phyloP scores from a whole-genome alignment of 164 flowering plant species.

The Magnolia kwangsiensis region DNA sequence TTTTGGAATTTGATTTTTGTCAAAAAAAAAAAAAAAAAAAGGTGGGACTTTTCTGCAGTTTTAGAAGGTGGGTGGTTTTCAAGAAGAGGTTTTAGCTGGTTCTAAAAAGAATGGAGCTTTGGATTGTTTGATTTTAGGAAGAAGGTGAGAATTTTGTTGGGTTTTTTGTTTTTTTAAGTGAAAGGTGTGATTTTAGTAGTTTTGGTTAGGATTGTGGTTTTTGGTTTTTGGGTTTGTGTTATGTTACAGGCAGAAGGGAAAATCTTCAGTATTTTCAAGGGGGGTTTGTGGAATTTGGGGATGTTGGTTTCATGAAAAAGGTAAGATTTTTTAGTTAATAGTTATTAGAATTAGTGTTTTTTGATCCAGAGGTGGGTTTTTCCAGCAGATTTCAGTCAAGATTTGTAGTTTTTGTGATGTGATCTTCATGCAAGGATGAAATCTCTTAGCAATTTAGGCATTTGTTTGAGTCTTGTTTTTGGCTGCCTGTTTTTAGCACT shows the following conservation, averaged over 20 bases:
- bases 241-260: slow-evolving; percentile 1
- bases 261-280: not conserved
- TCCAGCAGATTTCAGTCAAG: not conserved
- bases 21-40: not conserved
- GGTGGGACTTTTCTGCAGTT: not conserved
- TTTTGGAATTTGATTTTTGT: slow-evolving; percentile 7
- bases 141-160: not conserved
- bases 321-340: not conserved
- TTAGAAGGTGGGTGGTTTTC: not conserved
- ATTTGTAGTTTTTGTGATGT: not conserved
- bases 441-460: slow-evolving; percentile 25
- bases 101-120: not conserved
- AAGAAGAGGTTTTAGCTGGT: not conserved
- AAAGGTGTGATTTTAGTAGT: not conserved
- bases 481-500: slow-evolving; percentile 74
- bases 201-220: not conserved
- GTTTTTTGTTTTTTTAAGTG: not conserved
- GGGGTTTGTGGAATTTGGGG: not conserved
- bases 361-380: not conserved
- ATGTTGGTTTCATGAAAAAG: too few relatives aligned
- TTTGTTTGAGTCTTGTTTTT: slow-evolving; percentile 73
- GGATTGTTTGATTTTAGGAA: not conserved
- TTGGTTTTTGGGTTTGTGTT: not conserved
- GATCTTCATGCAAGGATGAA: slow-evolving; percentile 10
- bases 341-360: not conserved